phyloP scores from a whole-genome alignment of 2,329 filamentous ascomycete species.

The Stromatinia cepivora region DNA sequence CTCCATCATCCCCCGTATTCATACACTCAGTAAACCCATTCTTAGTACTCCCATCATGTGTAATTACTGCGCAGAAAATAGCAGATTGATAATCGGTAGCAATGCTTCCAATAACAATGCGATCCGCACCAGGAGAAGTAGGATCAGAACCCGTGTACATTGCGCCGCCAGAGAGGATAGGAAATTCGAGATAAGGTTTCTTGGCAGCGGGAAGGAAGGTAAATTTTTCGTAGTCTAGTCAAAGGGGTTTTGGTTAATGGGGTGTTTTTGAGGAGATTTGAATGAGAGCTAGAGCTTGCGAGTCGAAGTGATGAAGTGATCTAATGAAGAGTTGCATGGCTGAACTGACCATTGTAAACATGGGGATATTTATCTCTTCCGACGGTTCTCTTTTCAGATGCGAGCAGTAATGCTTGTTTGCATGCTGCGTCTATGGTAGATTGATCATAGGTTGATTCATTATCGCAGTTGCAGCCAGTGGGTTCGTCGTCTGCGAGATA shows the following conservation, averaged over 20 bases:
- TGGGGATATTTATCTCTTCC: slow-evolving; percentile 41
- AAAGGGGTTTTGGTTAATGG: background rate
- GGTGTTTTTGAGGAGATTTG: background rate
- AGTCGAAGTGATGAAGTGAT: background rate
- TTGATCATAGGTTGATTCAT: slow-evolving; percentile 33
- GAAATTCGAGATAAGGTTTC: slow-evolving; percentile 41
- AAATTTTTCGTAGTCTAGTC: slow-evolving; percentile 40
- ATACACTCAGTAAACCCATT: slow-evolving; percentile 40
- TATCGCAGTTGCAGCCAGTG: slow-evolving; percentile 33
- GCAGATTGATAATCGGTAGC: slow-evolving; percentile 36
- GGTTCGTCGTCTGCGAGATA: slow-evolving; percentile 29
- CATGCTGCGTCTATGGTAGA: slow-evolving; percentile 36
- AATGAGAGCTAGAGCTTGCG: no score
- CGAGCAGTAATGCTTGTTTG: slow-evolving; percentile 34
- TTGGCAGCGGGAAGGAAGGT: slow-evolving; percentile 36
- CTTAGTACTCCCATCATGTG: slow-evolving; percentile 37
- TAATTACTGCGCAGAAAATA: slow-evolving; percentile 40
- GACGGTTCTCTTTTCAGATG: slow-evolving; percentile 33
- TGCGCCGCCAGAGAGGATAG: slow-evolving; percentile 33
- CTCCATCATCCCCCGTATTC: slow-evolving; percentile 31
- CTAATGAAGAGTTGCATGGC: background rate
- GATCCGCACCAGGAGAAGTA: slow-evolving; percentile 38
- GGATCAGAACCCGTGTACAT: slow-evolving; percentile 35
- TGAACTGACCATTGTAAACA: slow-evolving; percentile 37
- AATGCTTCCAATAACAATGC: slow-evolving; percentile 40